Percentiles rank a stretch among this genome's conserved stretches.
Evolutionary conservation across 2,329 filamentous ascomycete species (phyloP).

Genomic region (Sordariomycetes sp.): DNA sequence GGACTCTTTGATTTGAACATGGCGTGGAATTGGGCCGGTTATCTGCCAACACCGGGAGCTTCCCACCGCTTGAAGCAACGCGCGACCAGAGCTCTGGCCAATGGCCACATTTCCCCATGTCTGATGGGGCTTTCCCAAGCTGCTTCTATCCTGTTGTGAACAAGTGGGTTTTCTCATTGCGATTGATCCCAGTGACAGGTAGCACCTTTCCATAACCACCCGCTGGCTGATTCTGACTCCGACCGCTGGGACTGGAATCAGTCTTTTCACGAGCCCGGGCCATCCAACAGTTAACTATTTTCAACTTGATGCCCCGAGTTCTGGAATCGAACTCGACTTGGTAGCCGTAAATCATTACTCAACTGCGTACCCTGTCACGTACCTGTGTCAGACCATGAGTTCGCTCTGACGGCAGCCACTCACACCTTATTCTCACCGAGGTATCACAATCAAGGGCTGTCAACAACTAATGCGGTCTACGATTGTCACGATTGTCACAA

Average conservation of each 20-base stretch:
- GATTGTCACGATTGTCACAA: background rate
- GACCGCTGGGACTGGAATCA: too few relatives aligned
- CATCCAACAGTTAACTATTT: too few relatives aligned
- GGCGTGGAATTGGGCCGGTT: background rate
- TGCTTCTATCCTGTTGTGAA: background rate
- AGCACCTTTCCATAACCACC: background rate
- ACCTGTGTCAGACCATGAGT: too few relatives aligned
- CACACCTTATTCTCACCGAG: background rate
- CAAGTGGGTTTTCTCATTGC: background rate
- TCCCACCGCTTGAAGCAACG: background rate
- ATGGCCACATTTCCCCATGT: background rate
- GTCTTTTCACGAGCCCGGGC: too few relatives aligned
- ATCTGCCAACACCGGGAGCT: background rate
- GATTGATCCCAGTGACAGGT: background rate
- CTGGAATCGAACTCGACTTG: too few relatives aligned
- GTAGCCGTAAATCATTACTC: too few relatives aligned
- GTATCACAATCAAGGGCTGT: background rate
- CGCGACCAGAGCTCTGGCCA: background rate
- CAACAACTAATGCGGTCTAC: too few relatives aligned
- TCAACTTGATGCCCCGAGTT: too few relatives aligned
- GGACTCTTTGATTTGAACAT: background rate
- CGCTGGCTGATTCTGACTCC: background rate
- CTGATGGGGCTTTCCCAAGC: background rate
- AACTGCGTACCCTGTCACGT: too few relatives aligned
- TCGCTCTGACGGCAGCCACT: too few relatives aligned